phyloP scores from a whole-genome alignment of 768 basidiomycete genomes.

The Mycena alexandri region DNA sequence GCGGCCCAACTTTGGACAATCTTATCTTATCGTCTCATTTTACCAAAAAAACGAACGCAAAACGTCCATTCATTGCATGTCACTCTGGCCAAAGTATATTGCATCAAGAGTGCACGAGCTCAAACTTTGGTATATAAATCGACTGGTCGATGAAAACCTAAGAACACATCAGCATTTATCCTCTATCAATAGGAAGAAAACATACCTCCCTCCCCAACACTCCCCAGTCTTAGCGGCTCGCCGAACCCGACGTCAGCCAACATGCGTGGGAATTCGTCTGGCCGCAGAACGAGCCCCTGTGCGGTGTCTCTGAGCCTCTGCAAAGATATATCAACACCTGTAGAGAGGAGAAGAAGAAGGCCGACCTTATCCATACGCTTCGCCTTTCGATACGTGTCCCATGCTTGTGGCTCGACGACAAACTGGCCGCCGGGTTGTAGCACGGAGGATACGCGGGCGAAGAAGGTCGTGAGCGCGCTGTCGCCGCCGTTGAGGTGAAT shows the following conservation, averaged over 20 bases:
- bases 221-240: constrained; percentile 60
- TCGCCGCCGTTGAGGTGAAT: constrained; percentile 89
- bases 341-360: no score
- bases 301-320: constrained; percentile 51
- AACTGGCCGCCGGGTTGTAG: constrained; percentile 77
- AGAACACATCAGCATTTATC: constrained; percentile 8
- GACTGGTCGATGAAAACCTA: constrained; percentile 74
- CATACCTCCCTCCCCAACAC: constrained; percentile 74
- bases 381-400: constrained; percentile 87
- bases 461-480: constrained; percentile 76
- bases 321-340: no score
- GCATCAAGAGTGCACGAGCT: no score
- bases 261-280: constrained; percentile 69
- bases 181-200: constrained; percentile 34
- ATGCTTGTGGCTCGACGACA: constrained; percentile 86
- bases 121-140: constrained; percentile 69
- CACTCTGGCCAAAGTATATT: neutral
- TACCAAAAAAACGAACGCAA: no score
- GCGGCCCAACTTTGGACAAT: no score
- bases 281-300: constrained; percentile 63
- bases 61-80: no score
- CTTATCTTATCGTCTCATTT: no score
- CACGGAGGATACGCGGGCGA: constrained; percentile 67
- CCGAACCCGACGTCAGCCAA: constrained; percentile 75
- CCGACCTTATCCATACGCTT: constrained; percentile 72